A percentile compares a stretch with the other conserved stretches of the same genome.
Conservation (phyloP, 2,329 filamentous ascomycete species). For the Arthrobotrys iridis region DNA sequence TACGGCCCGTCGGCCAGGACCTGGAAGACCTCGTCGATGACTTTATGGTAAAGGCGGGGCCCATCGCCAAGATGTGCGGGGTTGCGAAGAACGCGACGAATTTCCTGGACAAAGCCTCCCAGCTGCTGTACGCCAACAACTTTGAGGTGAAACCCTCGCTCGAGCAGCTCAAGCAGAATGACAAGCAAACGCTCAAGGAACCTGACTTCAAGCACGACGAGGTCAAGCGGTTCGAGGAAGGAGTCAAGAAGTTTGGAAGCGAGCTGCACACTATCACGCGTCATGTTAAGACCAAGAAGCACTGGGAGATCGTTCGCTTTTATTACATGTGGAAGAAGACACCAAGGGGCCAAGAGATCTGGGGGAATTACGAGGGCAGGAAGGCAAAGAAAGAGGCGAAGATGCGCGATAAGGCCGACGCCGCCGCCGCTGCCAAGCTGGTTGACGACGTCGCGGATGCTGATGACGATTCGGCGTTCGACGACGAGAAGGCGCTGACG, state of each 20-base stretch:
- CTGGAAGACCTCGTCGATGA: constrained; percentile 73
- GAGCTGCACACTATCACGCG: constrained; percentile 84
- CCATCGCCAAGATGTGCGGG: constrained; percentile 72
- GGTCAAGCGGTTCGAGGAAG: constrained; percentile 90
- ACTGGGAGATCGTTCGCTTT: constrained; percentile 84
- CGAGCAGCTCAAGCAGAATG: constrained; percentile 73
- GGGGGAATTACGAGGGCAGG: constrained; percentile 86
- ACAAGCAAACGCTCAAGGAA: constrained; percentile 80
- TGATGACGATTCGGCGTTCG: constrained; percentile 93
- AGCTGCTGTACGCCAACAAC: constrained; percentile 75
- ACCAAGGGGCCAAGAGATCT: constrained; percentile 82
- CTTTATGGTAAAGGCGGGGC: constrained; percentile 77
- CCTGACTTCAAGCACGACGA: constrained; percentile 81
- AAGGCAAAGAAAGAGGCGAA: constrained; percentile 90
- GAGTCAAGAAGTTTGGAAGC: constrained; percentile 86
- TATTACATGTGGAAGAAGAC: constrained; percentile 99
- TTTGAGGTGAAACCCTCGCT: constrained; percentile 79
- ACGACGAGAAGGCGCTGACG: constrained; percentile 80
- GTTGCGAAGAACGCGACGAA: constrained; percentile 82
- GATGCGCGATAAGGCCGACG: constrained; percentile 70
- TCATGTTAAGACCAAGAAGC: constrained; percentile 83
- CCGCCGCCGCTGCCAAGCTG: constrained; percentile 70
- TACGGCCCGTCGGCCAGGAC: constrained; percentile 60
- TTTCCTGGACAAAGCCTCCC: constrained; percentile 82
- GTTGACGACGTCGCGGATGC: constrained; percentile 93